Conservation (phyloP, 257 asterid genomes). For the Handroanthus guayacan region DNA sequence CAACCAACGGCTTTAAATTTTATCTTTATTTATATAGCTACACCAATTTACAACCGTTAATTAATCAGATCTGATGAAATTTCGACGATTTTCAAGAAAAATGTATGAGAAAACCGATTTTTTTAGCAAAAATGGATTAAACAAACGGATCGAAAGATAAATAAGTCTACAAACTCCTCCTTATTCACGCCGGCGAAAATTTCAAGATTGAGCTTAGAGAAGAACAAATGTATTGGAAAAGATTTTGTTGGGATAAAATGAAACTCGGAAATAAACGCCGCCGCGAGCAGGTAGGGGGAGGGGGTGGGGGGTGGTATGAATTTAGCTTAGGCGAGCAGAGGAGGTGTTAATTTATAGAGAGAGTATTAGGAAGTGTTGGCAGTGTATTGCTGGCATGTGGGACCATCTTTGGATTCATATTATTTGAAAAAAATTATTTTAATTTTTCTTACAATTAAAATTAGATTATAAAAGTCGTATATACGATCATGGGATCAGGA, state of each 20-base stretch:
- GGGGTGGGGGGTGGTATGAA: constrained; percentile 40
- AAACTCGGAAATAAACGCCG: constrained; percentile 38
- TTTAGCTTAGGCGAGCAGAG: constrained; percentile 38
- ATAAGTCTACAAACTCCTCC: constrained; percentile 19
- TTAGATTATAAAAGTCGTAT: too few relatives aligned
- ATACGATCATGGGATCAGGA: too few relatives aligned
- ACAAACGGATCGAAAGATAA: neutral
- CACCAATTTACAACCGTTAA: constrained; percentile 20
- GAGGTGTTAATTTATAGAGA: constrained; percentile 62
- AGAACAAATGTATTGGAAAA: neutral
- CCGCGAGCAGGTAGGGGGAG: constrained; percentile 46
- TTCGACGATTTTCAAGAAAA: neutral
- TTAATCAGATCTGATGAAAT: constrained; percentile 40
- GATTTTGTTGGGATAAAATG: neutral
- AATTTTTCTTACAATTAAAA: neutral
- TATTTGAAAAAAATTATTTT: neutral
- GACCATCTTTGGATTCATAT: constrained; percentile 18
- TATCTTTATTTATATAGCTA: constrained; percentile 8
- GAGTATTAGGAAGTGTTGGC: neutral
- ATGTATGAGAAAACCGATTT: neutral
- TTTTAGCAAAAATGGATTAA: neutral
- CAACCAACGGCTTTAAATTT: constrained; percentile 19
- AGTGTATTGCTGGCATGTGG: constrained; percentile 18
- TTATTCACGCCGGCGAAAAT: constrained; percentile 41
- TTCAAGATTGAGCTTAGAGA: constrained; percentile 8